Percentiles rank a stretch among this genome's conserved stretches.
Evolutionary conservation across 306 rosid species (phyloP).

Genomic region (Quercus gilva): DNA sequence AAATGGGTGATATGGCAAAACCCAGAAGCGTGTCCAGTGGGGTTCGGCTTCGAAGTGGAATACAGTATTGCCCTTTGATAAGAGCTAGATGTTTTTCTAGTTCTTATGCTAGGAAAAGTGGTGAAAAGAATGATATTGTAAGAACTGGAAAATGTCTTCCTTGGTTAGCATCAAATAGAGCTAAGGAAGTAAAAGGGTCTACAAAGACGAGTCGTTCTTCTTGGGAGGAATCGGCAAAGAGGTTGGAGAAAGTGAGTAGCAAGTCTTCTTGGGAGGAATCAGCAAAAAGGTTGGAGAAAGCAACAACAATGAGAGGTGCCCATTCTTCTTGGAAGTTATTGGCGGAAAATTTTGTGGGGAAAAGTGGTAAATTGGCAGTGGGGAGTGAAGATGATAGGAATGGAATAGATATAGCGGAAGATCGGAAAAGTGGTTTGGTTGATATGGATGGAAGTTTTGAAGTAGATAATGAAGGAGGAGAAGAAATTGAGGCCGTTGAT

Average conservation of each 20-base stretch:
- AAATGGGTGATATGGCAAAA: conserved; percentile 21
- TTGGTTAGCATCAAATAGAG: conserved; percentile 54
- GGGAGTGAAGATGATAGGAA: conserved; percentile 29
- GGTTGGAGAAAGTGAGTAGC: conserved; percentile 30
- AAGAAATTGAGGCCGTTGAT: conserved; percentile 46
- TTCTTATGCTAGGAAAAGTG: conserved; percentile 23
- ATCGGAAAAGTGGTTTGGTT: conserved; percentile 22
- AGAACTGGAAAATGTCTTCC: conserved; percentile 49
- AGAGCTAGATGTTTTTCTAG: conserved; percentile 40
- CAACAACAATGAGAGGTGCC: conserved; percentile 22
- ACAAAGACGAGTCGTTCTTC: conserved; percentile 21
- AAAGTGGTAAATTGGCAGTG: conserved; percentile 18
- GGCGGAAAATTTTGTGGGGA: conserved; percentile 14
- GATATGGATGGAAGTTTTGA: conserved; percentile 27
- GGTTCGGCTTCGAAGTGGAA: conserved; percentile 31
- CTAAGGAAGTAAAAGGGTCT: conserved; percentile 16
- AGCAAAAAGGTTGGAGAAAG: conserved; percentile 39
- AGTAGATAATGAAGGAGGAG: conserved; percentile 43
- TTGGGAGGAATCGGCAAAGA: conserved; percentile 37
- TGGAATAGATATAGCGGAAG: conserved; percentile 32
- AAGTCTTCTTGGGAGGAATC: conserved; percentile 61
- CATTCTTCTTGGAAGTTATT: conserved; percentile 32
- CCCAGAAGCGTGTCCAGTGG: conserved; percentile 8
- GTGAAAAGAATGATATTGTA: conserved; percentile 17
- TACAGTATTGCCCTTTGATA: conserved; percentile 23